Evolutionary conservation across 495 filamentous ascomycete genomes (phyloP).

Genomic region (Monascus purpureus): DNA sequence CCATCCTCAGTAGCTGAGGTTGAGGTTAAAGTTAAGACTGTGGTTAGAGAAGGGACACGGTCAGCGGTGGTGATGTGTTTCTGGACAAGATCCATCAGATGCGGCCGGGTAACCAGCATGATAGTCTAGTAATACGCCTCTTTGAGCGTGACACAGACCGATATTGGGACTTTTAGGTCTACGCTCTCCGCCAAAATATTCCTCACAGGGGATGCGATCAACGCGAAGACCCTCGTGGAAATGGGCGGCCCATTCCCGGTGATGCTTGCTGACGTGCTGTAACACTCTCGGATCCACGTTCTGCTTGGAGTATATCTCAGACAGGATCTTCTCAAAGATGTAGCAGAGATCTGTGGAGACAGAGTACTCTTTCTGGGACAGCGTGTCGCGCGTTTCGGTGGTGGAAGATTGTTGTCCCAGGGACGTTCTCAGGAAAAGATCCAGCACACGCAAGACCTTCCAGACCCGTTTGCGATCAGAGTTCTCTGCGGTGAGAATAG

Average conservation of each 20-base stretch:
- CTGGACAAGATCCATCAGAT: conserved; percentile 4
- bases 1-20: conserved; percentile 1
- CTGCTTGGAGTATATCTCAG: not conserved
- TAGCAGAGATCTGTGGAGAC: not conserved
- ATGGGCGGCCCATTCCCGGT: not conserved
- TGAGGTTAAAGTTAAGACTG: not conserved
- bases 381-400: conserved; percentile 29
- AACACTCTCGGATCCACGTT: not conserved
- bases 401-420: conserved; percentile 35
- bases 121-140: conserved; percentile 10
- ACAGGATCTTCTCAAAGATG: not conserved
- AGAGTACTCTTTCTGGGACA: conserved; percentile 2
- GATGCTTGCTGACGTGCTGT: not conserved
- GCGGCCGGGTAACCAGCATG: conserved; percentile 23
- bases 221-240: not conserved
- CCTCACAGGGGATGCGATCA: not conserved
- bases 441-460: conserved; percentile 32
- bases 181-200: not conserved
- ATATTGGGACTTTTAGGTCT: not conserved
- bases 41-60: not conserved
- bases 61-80: not conserved
- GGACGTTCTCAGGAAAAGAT: conserved; percentile 31
- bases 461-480: conserved; percentile 28
- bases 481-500: conserved; percentile 8
- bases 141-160: conserved; percentile 6